phyloP scores from a whole-genome alignment of 345 rosid genomes.

The Euphorbia tirucalli region DNA sequence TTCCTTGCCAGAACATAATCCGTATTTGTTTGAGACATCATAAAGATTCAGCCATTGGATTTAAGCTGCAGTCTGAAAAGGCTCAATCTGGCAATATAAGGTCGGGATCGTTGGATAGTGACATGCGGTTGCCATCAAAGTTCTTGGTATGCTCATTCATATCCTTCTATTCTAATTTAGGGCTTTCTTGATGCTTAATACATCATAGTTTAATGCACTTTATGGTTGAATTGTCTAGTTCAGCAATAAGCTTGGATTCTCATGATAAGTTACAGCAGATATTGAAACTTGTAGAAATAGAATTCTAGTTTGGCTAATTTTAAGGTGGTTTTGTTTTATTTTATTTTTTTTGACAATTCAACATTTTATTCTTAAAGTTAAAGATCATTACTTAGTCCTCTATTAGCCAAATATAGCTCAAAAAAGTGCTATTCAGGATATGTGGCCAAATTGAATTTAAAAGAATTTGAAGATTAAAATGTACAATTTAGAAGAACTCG shows the following conservation, averaged over 20 bases:
- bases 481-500: too few relatives aligned
- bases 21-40: slow-evolving; percentile 35
- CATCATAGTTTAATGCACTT: not conserved
- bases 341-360: not conserved
- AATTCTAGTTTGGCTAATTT: not conserved
- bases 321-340: not conserved
- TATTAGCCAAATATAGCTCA: not conserved
- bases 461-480: too few relatives aligned
- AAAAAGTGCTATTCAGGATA: not conserved
- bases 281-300: not conserved
- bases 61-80: slow-evolving; percentile 20
- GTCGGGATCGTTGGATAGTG: slow-evolving; percentile 26
- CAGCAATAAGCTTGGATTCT: not conserved
- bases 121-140: slow-evolving; percentile 22
- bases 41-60: slow-evolving; percentile 33
- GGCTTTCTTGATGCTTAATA: not conserved
- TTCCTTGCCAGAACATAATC: slow-evolving; percentile 47
- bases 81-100: slow-evolving; percentile 23
- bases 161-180: not conserved
- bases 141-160: slow-evolving; percentile 38
- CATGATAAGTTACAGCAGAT: too few relatives aligned
- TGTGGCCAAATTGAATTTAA: not conserved
- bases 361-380: not conserved
- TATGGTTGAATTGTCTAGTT: not conserved
- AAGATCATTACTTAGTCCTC: not conserved